phyloP scores from a whole-genome alignment of 257 asterid genomes.

The Plantago elongata region DNA sequence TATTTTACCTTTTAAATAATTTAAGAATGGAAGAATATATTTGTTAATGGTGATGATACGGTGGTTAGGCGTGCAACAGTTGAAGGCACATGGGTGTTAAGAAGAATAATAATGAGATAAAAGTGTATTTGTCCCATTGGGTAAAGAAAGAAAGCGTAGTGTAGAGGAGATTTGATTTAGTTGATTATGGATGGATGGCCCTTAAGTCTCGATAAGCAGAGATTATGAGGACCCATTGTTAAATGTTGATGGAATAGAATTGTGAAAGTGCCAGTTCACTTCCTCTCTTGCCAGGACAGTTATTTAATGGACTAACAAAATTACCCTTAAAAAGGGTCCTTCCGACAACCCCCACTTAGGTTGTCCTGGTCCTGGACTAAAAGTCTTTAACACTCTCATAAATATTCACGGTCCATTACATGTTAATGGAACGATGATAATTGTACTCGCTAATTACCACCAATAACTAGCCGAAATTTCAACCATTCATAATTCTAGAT shows the following conservation, averaged over 20 bases:
- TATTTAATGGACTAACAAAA: not conserved
- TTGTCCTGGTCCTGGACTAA: not conserved
- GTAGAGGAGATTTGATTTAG: not conserved
- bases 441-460: not conserved
- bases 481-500: no score
- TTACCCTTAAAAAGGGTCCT: not conserved
- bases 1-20: no score
- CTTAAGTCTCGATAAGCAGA: not conserved
- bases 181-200: not conserved
- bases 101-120: not conserved
- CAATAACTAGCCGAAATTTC: not conserved
- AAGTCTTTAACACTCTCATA: not conserved
- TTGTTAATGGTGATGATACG: no score
- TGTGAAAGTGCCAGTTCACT: slow-evolving; percentile 3
- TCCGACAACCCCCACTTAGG: not conserved
- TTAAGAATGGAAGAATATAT: not conserved
- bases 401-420: not conserved
- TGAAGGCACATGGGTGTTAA: not conserved
- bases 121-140: no score
- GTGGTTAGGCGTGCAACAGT: no score
- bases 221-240: no score
- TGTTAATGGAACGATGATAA: not conserved
- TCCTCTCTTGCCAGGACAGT: not conserved
- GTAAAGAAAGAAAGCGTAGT: not conserved
- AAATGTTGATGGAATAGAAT: not conserved